Evolutionary conservation across 164 flowering plant species (phyloP).

Genomic region (Euptelea pleiosperma): DNA sequence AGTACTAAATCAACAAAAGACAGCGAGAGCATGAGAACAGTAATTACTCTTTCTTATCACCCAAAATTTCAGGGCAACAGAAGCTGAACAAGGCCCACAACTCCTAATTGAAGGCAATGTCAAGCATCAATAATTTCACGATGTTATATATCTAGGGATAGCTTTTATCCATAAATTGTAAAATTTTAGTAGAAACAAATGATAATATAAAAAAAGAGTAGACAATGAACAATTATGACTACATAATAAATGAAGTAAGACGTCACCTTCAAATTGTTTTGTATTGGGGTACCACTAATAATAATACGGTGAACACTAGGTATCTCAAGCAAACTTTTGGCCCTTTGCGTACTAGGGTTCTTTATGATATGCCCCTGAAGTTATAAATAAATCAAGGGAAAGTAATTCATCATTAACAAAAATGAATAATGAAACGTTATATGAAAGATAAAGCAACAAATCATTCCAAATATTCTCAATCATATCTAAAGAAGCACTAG

Average conservation of each 20-base stretch:
- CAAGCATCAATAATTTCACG: slow-evolving; percentile 6
- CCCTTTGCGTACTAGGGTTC: slow-evolving; percentile 97
- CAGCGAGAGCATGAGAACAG: slow-evolving; percentile 4
- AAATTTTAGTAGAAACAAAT: background rate
- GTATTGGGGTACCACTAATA: slow-evolving; percentile 97
- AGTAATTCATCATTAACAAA: background rate
- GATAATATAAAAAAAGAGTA: background rate
- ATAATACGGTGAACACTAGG: slow-evolving; percentile 82
- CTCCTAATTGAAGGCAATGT: slow-evolving; percentile 46
- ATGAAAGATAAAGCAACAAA: too few relatives aligned
- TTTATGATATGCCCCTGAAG: slow-evolving; percentile 93
- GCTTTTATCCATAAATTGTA: too few relatives aligned
- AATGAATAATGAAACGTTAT: too few relatives aligned
- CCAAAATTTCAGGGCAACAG: slow-evolving; percentile 85
- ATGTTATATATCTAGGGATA: background rate
- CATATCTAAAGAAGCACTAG: background rate
- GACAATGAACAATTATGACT: background rate
- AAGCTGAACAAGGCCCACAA: slow-evolving; percentile 96
- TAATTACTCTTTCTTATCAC: slow-evolving; percentile 76
- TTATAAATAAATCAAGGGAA: background rate
- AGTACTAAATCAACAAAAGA: background rate
- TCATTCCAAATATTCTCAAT: background rate
- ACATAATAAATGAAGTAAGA: background rate
- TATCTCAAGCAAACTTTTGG: slow-evolving; percentile 90
- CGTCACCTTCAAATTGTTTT: slow-evolving; percentile 89